Base-by-base conservation (phyloP, 1,284 basidiomycete genomes). In the Cutaneotrichosporon dermatis region DNA sequence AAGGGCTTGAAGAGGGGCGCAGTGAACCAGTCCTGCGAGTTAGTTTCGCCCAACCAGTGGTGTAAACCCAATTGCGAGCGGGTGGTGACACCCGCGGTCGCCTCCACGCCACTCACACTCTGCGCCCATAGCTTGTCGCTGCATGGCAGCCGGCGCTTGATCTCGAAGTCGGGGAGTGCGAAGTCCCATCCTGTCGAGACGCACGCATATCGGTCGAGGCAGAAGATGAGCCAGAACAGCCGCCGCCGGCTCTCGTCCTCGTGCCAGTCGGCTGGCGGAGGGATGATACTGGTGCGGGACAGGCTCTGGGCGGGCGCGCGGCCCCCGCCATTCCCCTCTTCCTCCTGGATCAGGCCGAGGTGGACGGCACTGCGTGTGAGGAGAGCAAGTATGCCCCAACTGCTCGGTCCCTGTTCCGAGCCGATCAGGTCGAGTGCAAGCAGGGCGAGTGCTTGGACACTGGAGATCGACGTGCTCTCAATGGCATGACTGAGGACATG, bases 151-250 rank as follows among this genome's bases (percentile, higher is more conserved):
- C 76, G 53, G 9, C 76, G 59, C 55, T 66, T 69, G 56, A 79
- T 74, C 41, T 77, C 76, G n/a, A 63, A 66, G 51, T 76, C 72
- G 0, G 71, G 72, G 6, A 79, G 66, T 2, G 76, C 75, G 63
- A 77, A 77, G 43, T 78, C 76, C 74, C 75, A 77, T 0, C 76
- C 77, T 0, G 77, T 78, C 8, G 73, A 71, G 4, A 71, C 72
- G 51, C 74, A 76, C 6, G 76, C 75, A 61, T 78, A 78, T 44
- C 77, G 68, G 63, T 79, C 77, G 39, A 79, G 63, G 10, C 68
- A 65, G 57, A 75, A 78, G 54, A 79, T 76, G 52, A 77, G 59
- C 77, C 77, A 79, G 56, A 77, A 77, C 54, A 79, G 54, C 11
- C 77, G 60, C 15, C 77, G 65, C 43, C 76, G 61, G 9, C 59